Base-by-base conservation (phyloP, 2,329 filamentous ascomycete genomes). In the Fusarium beomiforme region DNA sequence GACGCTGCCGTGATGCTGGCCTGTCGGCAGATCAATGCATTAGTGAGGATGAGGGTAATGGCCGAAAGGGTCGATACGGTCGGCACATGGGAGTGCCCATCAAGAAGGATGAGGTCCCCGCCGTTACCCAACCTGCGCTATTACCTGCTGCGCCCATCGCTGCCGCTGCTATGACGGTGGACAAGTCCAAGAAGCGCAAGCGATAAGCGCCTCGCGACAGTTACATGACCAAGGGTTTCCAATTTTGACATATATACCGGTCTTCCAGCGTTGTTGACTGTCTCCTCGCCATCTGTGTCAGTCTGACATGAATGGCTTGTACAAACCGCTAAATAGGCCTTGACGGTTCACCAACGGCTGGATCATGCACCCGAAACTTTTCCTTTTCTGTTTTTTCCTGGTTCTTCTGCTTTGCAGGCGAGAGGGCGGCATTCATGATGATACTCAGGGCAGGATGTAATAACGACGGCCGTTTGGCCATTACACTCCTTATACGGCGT, bases 21-120 rank as follows among this genome's bases (percentile, higher is more conserved):
- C 93, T 99, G 76, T 92, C 93, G 62, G 90, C 94, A 65, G 96
- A 98, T 74, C 93, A 95, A 71, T 99, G 96, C 81, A 90, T 99
- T 81, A 98, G 95, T 81, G 96, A 99, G 82, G 96, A 99, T 76
- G 96, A 99, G 82, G 94, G 94, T 71, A 98, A 98, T 80, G 96
- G 95, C 71, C 92, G 96, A 78, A 98, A 98, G 82, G 96, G 96
- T 70, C 91, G 96, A 63, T 98, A 98, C 79, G 89, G 89, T 75
- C 88, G 89, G 70, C 89, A 91, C 79, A 91, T 91, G 89, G 89
- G 89, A 63, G 89, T 91, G 41, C 88, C 89, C 56, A 84, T 90
- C 76, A 87, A 87, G 79, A 87, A 87, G 64, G 85, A 88, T 36
- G 89, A 90, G 31, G 74, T 84, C 75, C 23, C 81, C 73, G 60